Evolutionary conservation across 2,329 filamentous ascomycete genomes (phyloP).

Genomic region (Aspergillus fumigatiaffinis): DNA sequence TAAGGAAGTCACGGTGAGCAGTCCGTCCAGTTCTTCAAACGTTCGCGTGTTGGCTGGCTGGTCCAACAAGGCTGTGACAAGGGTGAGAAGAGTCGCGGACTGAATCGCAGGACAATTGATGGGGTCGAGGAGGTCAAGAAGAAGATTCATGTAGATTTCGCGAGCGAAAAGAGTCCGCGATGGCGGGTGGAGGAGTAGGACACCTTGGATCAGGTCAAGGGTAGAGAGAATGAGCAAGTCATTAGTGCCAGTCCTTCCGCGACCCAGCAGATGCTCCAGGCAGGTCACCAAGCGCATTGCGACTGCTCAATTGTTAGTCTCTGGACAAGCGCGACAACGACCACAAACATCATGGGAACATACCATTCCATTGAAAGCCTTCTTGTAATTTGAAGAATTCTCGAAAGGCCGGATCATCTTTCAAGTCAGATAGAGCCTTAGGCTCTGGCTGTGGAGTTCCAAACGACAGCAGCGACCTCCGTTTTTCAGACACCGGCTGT

Average conservation of each 20-base stretch:
- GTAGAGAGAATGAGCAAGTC: conserved; percentile 85
- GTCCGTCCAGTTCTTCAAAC: conserved; percentile 87
- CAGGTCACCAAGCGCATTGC: conserved; percentile 79
- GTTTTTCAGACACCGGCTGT: conserved; percentile 36
- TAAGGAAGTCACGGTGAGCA: conserved; percentile 84
- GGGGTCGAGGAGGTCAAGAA: conserved; percentile 90
- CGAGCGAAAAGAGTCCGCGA: conserved; percentile 82
- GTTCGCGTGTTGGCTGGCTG: conserved; percentile 82
- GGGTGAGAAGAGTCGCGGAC: conserved; percentile 80
- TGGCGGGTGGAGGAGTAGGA: conserved; percentile 82
- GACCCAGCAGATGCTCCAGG: conserved; percentile 79
- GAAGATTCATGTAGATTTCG: conserved; percentile 92
- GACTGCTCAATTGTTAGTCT: conserved; percentile 47
- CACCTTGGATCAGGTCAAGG: conserved; percentile 83
- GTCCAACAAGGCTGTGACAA: conserved; percentile 84
- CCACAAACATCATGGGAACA: conserved; percentile 11
- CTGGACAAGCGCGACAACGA: not conserved
- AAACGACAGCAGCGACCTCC: conserved; percentile 39
- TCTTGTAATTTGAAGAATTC: conserved; percentile 97
- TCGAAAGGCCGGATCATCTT: conserved; percentile 80
- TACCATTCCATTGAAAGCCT: conserved; percentile 93
- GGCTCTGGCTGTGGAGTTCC: conserved; percentile 42
- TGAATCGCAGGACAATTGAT: conserved; percentile 90
- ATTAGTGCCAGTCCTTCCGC: conserved; percentile 74
- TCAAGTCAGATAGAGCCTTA: conserved; percentile 66